Percentiles rank a stretch among this genome's conserved stretches.
Evolutionary conservation across 129 eudicot species (phyloP).

Genomic region (Ambrosia trifida): DNA sequence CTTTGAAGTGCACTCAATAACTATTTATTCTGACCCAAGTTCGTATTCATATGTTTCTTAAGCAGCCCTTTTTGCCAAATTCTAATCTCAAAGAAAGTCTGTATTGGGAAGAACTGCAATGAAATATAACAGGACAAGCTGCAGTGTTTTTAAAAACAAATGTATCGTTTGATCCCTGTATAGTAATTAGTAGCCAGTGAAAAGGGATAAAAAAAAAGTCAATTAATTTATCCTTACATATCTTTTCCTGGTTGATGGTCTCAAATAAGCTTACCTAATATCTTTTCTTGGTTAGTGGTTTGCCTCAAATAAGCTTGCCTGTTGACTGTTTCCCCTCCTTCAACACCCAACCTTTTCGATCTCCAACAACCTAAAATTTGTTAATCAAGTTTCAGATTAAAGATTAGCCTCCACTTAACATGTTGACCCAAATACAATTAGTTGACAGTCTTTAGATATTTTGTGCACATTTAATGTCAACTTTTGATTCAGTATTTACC

Average conservation of each 20-base stretch:
- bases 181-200: constrained; percentile 27
- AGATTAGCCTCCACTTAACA: constrained; percentile 14
- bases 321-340: constrained; percentile 77
- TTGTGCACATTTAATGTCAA: constrained; percentile 2
- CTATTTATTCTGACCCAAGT: constrained; percentile 8
- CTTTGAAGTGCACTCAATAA: constrained; percentile 9
- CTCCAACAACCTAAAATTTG: constrained; percentile 84
- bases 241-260: too few relatives aligned
- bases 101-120: constrained; percentile 18
- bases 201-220: not conserved
- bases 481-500: constrained; percentile 40
- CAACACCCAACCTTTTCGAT: constrained; percentile 89
- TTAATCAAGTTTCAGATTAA: not conserved
- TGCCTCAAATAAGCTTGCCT: constrained; percentile 47
- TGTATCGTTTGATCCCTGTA: constrained; percentile 79
- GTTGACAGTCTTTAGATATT: not conserved
- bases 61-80: not conserved
- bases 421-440: not conserved
- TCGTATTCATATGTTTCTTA: not conserved
- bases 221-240: too few relatives aligned
- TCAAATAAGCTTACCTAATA: constrained; percentile 36
- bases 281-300: constrained; percentile 62
- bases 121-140: constrained; percentile 72
- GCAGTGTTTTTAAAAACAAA: constrained; percentile 78
- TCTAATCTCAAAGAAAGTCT: not conserved